Base-by-base conservation (phyloP, 2,329 filamentous ascomycete species). In the Myriosclerotinia scirpicola region DNA sequence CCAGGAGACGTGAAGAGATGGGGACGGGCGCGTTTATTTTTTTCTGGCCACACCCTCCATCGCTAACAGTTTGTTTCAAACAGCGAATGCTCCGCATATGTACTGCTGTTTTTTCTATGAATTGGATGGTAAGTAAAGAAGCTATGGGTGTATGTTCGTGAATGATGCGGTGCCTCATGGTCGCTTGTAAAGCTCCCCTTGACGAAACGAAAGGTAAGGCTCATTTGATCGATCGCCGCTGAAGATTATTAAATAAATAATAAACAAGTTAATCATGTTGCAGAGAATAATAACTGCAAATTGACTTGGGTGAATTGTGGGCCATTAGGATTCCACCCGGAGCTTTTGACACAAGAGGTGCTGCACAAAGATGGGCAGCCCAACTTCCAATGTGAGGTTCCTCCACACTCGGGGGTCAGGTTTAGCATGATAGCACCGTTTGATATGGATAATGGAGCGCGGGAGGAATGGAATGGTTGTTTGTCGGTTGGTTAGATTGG, bases 261-360 rank as follows among this genome's bases (percentile, higher is more conserved):
- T 50, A 5, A 48, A 14, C 9, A n/a, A 26, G 42, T 64, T 17
- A 50, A 50, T 34, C 1, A 22, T 36, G 26, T 26, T 65, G 54
- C 54, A 53, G 50, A 36, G 46, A 42, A 26, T 26, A 26, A 54
- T 26, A 38, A 42, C 44, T 56, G 34, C 53, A 65, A 48, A 53
- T 48, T 12, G 36, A 46, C 34, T 50, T 34, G 22, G n/a, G 40
- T 48, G 36, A 53, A 60, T 42, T 52, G 44, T 61, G 55, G 64
- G 34, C 55, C 64, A 26, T 61, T 14, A 36, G 54, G 46, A 65
- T 54, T 50, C 44, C 54, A 65, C 54, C 55, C 55, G 62, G 62
- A 46, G 34, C 40, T 52, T 65, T 60, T 65, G 54, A 60, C 64
- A 65, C 46, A 36, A 26, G 34, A 42, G 42, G 38, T 61, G 34